These are phyloP conservation scores for Mrakia frigida DNA, from an alignment of 768 basidiomycete genomes.

Conservation along the genomic window DNA sequence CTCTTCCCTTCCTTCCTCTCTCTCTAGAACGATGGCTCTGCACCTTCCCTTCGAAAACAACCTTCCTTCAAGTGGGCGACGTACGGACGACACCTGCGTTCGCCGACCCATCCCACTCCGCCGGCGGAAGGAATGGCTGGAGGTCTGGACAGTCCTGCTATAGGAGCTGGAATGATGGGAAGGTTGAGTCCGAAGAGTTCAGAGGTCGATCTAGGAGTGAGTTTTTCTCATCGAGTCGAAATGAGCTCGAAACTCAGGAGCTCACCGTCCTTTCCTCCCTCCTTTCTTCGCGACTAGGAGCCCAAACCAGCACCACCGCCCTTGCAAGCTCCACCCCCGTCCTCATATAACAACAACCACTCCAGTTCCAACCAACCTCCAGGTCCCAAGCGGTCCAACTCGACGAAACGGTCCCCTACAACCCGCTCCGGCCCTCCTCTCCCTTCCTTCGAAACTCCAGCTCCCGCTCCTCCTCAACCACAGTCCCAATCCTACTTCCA, in stretches of 20 bases:
- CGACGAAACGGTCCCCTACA: neutral
- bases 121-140: constrained; percentile 34
- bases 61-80: constrained; percentile 86
- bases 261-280: neutral
- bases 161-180: constrained; percentile 1
- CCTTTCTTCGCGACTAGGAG: neutral
- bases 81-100: constrained; percentile 67
- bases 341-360: neutral
- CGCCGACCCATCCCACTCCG: constrained; percentile 69
- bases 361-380: neutral
- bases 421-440: constrained; percentile 13
- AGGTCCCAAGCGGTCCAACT: constrained; percentile 10
- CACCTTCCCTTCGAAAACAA: constrained; percentile 54
- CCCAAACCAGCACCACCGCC: neutral
- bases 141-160: neutral
- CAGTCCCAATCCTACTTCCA: constrained; percentile 9
- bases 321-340: neutral
- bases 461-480: constrained; percentile 10
- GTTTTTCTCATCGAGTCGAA: neutral
- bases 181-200: constrained; percentile 20
- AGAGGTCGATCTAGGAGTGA: constrained; percentile 19
- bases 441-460: constrained; percentile 34
- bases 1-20: neutral
- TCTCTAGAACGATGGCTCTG: neutral
- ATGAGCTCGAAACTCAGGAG: neutral